These are phyloP conservation scores for Gracilaria gracilis DNA, from an alignment of 23 red algal species.

Conservation along the genomic window DNA sequence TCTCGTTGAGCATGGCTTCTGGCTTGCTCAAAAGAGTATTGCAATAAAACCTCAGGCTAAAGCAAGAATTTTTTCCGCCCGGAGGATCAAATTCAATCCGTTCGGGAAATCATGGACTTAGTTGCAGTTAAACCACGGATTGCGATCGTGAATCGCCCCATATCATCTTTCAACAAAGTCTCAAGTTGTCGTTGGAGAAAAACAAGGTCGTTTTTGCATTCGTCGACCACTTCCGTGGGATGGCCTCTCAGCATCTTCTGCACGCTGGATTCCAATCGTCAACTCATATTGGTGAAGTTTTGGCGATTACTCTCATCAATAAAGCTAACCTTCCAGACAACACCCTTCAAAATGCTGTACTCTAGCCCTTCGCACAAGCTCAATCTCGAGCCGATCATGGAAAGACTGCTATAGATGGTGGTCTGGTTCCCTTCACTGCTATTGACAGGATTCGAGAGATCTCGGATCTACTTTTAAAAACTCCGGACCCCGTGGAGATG, in stretches of 20 bases:
- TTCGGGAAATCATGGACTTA: background rate
- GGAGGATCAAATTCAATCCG: background rate
- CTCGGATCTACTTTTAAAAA: background rate
- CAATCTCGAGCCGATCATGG: background rate
- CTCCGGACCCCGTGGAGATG: background rate
- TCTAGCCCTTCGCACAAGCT: background rate
- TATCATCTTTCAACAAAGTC: background rate
- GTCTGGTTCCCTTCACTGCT: background rate
- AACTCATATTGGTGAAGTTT: background rate
- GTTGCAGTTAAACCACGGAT: background rate
- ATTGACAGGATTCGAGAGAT: background rate
- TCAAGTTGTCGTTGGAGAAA: background rate
- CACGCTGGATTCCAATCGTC: background rate
- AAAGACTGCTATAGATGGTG: background rate
- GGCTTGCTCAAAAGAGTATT: constrained; percentile 19
- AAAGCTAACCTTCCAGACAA: background rate
- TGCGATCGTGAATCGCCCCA: no score
- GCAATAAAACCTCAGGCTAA: background rate
- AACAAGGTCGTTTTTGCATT: background rate
- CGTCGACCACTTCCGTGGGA: background rate
- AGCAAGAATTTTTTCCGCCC: background rate
- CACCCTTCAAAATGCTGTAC: background rate
- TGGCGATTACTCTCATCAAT: background rate
- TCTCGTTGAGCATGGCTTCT: background rate
- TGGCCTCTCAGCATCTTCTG: background rate